Evolutionary conservation across 352 stramenopile species (phyloP).

Genomic region (Phytophthora sojae): DNA sequence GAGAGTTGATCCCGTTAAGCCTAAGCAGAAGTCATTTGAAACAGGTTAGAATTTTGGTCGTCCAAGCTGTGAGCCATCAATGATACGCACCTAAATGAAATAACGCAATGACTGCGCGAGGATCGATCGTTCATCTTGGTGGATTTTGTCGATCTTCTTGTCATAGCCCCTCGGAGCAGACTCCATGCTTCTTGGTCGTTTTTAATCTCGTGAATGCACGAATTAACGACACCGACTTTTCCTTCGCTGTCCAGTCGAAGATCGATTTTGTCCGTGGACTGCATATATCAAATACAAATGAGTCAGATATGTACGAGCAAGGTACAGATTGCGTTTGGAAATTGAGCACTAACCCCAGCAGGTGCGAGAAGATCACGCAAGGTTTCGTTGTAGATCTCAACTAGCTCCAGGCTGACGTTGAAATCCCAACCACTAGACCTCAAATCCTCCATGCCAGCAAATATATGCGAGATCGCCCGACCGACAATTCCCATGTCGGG

Average conservation of each 20-base stretch:
- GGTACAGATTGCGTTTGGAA: neutral
- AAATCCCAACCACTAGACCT: constrained; percentile 80
- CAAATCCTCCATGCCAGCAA: constrained; percentile 68
- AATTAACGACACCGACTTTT: constrained; percentile 73
- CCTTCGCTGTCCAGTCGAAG: constrained; percentile 74
- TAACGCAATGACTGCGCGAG: constrained; percentile 87
- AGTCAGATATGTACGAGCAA: constrained; percentile 3
- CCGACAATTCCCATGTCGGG: constrained; percentile 83
- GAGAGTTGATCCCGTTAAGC: constrained; percentile 64
- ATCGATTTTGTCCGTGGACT: constrained; percentile 77
- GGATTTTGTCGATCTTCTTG: constrained; percentile 74
- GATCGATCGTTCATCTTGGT: constrained; percentile 90
- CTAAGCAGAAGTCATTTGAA: constrained; percentile 21
- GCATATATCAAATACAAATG: constrained; percentile 1
- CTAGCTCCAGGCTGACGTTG: constrained; percentile 80
- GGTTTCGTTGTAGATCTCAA: constrained; percentile 99
- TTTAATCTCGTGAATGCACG: constrained; percentile 58
- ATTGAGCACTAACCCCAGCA: constrained; percentile 43
- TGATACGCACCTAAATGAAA: constrained; percentile 71
- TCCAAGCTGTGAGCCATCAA: neutral
- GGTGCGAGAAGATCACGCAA: constrained; percentile 92
- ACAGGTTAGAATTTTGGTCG: neutral
- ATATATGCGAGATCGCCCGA: constrained; percentile 83
- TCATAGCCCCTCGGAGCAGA: constrained; percentile 69
- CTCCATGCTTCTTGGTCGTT: constrained; percentile 72